Evolutionary conservation across 257 asterid species (phyloP).

Genomic region (Salvia splendens): DNA sequence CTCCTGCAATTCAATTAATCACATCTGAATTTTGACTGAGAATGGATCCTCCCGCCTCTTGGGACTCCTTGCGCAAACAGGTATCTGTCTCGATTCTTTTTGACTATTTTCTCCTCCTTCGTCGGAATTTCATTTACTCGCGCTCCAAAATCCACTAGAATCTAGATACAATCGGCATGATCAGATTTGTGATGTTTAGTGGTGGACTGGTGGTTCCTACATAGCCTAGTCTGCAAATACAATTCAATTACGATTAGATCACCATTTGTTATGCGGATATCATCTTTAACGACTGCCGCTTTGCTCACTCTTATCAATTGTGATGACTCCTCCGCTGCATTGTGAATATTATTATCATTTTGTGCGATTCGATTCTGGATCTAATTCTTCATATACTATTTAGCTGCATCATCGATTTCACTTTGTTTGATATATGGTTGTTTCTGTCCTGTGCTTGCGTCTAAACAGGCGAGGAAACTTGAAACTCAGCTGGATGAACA

Average conservation of each 20-base stretch:
- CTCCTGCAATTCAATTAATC: conserved; percentile 12
- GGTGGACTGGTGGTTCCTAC: conserved; percentile 8
- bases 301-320: conserved; percentile 17
- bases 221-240: neutral
- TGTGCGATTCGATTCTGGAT: conserved; percentile 27
- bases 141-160: conserved; percentile 4
- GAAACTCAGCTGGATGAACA: conserved; percentile 97
- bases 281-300: conserved; percentile 12
- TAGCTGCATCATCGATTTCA: conserved; percentile 25
- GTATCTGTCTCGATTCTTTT: conserved; percentile 33
- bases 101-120: neutral
- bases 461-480: conserved; percentile 77
- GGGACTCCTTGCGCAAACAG: conserved; percentile 98
- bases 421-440: conserved; percentile 16
- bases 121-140: conserved; percentile 7
- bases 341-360: neutral
- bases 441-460: conserved; percentile 3
- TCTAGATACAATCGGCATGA: conserved; percentile 9
- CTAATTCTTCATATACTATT: conserved; percentile 13
- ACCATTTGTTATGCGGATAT: no score
- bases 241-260: conserved; percentile 14
- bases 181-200: conserved; percentile 24
- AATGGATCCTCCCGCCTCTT: conserved; percentile 83
- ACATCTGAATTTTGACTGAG: neutral
- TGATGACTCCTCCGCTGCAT: conserved; percentile 2